Evolutionary conservation across 139 green algal genomes (phyloP).

Genomic region (Trebouxia sp.): DNA sequence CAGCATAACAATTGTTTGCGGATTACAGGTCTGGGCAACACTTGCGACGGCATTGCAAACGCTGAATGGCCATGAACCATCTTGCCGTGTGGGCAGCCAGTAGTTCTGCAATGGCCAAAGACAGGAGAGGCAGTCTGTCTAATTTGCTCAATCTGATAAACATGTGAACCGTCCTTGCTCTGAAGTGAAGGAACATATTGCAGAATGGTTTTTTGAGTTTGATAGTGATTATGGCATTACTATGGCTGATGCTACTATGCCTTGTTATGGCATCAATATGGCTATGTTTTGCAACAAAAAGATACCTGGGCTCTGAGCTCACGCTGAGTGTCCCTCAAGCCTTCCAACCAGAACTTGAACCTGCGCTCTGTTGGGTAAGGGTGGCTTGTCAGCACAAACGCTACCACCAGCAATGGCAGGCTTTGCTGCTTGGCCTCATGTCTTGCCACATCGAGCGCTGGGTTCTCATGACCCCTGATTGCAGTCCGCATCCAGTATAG

Average conservation of each 20-base stretch:
- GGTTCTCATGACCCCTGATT: conserved; percentile 34
- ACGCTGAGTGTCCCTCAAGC: conserved; percentile 33
- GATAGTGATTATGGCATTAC: no score
- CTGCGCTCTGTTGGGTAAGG: conserved; percentile 28
- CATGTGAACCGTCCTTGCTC: no score
- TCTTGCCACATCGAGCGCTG: conserved; percentile 33
- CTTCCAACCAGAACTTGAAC: conserved; percentile 37
- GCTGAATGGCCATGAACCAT: no score
- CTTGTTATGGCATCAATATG: not conserved
- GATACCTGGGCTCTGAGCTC: conserved; percentile 33
- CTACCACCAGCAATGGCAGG: conserved; percentile 18
- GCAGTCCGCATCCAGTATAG: conserved; percentile 43
- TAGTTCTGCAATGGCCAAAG: no score
- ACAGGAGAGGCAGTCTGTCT: no score
- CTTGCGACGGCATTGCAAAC: no score
- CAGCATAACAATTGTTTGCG: no score
- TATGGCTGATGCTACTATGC: not conserved
- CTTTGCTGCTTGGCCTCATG: conserved; percentile 8
- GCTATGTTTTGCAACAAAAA: not conserved
- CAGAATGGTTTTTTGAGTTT: no score
- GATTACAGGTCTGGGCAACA: no score
- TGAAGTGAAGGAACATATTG: no score
- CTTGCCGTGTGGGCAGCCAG: no score
- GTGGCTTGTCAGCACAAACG: conserved; percentile 32
- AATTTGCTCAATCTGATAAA: no score